Base-by-base conservation (phyloP, 495 filamentous ascomycete genomes). In the Cercophora samala region DNA sequence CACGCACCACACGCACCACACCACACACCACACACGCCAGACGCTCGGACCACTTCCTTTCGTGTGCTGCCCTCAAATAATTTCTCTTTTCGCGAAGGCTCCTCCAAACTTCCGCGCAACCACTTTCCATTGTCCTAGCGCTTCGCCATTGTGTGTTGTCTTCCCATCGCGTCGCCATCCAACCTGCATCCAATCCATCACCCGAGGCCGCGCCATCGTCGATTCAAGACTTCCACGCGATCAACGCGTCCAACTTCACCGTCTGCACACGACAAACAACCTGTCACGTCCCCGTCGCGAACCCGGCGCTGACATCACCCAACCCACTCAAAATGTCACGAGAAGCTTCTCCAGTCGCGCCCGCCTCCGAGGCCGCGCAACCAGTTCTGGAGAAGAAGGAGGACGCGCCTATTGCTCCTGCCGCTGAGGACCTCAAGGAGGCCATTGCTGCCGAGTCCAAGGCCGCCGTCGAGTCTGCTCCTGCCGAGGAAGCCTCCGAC, bases 61-160 rank as follows among this genome's bases (percentile, higher is more conserved):
- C 64, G 69, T 64, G 67, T 69, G 67, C 67, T 69, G 66, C 72
- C 63, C 62, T 63, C 69, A 72, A 75, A 75, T 74, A 74, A 72
- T 74, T 75, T 76, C 71, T 75, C 68, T 66, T 53, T 70, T 69
- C 69, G 71, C 70, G 71, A 73, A 67, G 55, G 42, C 67, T 68
- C 59, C 51, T 60, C 29, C 69, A 77, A 73, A 62, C 72, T 74
- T 76, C 66, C 63, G 64, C 66, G 60, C 70, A 73, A 72, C 21
- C 62, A 22, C 19, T 37, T 24, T 66, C 64, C 60, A 64, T 68
- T 69, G 64, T 60, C 59, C 64, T 61, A 62, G 69, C 70, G 69
- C 68, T 68, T 70, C 70, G 66, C 72, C 76, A 21, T 76, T 66
- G 68, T 72, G 56, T 24, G 54, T 64, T 42, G 29, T 54, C 56